A percentile compares a stretch with the other conserved stretches of the same genome.
Conservation (phyloP, 495 filamentous ascomycete species). For the Lophiotrema nucula region DNA sequence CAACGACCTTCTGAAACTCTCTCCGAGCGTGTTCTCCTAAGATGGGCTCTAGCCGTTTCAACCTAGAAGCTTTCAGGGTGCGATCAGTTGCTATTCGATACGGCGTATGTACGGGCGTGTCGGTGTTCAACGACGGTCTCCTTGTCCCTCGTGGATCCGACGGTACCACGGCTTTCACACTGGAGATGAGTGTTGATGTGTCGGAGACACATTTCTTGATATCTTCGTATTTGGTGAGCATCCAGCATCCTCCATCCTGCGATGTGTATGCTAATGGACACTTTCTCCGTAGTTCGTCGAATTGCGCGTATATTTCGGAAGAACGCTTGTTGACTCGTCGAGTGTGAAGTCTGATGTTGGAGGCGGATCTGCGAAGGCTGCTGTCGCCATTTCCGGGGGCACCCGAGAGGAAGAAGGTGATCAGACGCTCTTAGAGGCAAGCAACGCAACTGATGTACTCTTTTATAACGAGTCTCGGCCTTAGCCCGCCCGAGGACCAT, state of each 20-base stretch:
- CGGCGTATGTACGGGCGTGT: constrained; percentile 18
- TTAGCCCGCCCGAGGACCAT: too few species aligned
- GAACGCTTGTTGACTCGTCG: background rate
- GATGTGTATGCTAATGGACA: constrained; percentile 14
- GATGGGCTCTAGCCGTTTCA: constrained; percentile 8
- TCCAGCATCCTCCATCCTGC: constrained; percentile 16
- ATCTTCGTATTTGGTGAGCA: constrained; percentile 24
- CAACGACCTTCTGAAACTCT: constrained; percentile 4
- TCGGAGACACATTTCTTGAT: constrained; percentile 14
- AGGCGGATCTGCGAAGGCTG: background rate
- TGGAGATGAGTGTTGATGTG: constrained; percentile 20
- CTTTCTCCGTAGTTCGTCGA: constrained; percentile 1
- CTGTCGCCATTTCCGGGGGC: background rate
- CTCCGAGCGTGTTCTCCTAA: constrained; percentile 7
- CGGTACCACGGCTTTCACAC: constrained; percentile 20
- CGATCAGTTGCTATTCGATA: constrained; percentile 21
- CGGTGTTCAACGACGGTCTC: constrained; percentile 19
- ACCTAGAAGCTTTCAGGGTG: constrained; percentile 13
- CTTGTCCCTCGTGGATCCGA: constrained; percentile 18
- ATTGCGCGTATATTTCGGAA: constrained; percentile 9
- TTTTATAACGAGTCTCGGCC: background rate
- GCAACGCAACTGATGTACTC: background rate
- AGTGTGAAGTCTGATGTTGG: constrained; percentile 6
- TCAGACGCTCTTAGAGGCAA: too few species aligned
- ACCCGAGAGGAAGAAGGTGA: too few species aligned